Base-by-base conservation (phyloP, 805 yeast genomes). In the Cyberlindnera veronae region DNA sequence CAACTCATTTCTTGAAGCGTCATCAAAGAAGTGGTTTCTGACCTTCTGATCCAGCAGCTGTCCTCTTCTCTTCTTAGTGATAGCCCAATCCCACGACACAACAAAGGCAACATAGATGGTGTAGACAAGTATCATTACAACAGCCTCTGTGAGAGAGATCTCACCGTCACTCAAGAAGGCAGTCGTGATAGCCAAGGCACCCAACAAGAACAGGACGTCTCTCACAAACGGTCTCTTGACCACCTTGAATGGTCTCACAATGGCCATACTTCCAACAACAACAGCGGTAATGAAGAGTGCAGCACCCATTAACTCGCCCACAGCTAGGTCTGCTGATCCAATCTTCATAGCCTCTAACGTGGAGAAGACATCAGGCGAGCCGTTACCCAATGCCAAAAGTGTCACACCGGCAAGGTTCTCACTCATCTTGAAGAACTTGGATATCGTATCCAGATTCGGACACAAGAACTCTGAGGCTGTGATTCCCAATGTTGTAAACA, bases 291-390 rank as follows among this genome's bases (percentile, higher is more conserved):
- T 77, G 57, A 91, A 89, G 35, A 85, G 73, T 0, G 95, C 87
- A 2, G 97, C 95, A 4, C 99, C 98, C 29, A 88, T 64, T n/a
- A 91, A 66, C 60, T 90, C 97, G 3, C 96, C 93, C 9, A 90
- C 64, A 0, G 98, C 97, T 58, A 91, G 67, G 3, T 86, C 75
- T 1, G 83, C 77, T 2, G 86, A 76, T 12, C 77, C 82, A 1
- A 77, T 64, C 28, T 73, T 72, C 77, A 93, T 77, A 3, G 97
- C 95, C 35, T 85, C 82, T 55, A 79, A 84, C 0, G 96, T 89
- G 27, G 91, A 76, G 24, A 89, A 74, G 9, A 91, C 79, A 62
- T 91, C 99, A 0, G 97, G 96, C 1, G 95, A 73, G 3, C 96
- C 95, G 61, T 91, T 91, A 0, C 97, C 98, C 46, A 91, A 71